These are phyloP conservation scores for Pseudocercospora cruenta DNA, from an alignment of 2,329 filamentous ascomycete species.

Conservation along the genomic window DNA sequence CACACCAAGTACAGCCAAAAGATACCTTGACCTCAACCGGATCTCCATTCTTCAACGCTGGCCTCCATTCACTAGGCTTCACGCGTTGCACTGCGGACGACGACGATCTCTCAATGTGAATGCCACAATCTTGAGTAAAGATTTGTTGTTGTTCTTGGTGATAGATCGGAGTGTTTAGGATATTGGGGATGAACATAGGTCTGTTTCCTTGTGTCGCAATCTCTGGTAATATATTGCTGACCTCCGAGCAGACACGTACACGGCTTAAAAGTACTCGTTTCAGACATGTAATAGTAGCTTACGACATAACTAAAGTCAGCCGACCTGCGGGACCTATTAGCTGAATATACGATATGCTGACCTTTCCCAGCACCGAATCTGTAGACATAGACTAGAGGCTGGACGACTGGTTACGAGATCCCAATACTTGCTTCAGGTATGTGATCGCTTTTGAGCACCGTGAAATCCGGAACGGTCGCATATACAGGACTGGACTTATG, in stretches of 20 bases:
- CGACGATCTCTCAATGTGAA: slow-evolving; percentile 28
- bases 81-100: slow-evolving; percentile 16
- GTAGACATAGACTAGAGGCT: slow-evolving; percentile 41
- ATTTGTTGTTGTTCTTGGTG: slow-evolving; percentile 22
- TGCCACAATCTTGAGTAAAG: slow-evolving; percentile 11
- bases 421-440: slow-evolving; percentile 30
- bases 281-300: slow-evolving; percentile 37
- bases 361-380: slow-evolving; percentile 27
- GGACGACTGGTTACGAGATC: slow-evolving; percentile 35
- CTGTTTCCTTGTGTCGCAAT: slow-evolving; percentile 9
- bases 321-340: neutral
- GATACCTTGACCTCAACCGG: slow-evolving; percentile 4
- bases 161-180: slow-evolving; percentile 26
- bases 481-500: neutral
- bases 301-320: slow-evolving; percentile 29
- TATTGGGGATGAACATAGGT: slow-evolving; percentile 38
- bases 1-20: slow-evolving; percentile 12
- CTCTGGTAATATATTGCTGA: slow-evolving; percentile 14
- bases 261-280: slow-evolving; percentile 28
- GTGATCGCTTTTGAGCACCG: slow-evolving; percentile 8
- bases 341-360: neutral
- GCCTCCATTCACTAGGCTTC: slow-evolving; percentile 9
- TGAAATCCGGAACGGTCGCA: neutral
- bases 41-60: slow-evolving; percentile 13
- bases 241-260: slow-evolving; percentile 22